Evolutionary conservation across 2,329 filamentous ascomycete species (phyloP), one percentile per base, ranked within the genome.

Genomic region (Penicillium oxalicum): DNA sequence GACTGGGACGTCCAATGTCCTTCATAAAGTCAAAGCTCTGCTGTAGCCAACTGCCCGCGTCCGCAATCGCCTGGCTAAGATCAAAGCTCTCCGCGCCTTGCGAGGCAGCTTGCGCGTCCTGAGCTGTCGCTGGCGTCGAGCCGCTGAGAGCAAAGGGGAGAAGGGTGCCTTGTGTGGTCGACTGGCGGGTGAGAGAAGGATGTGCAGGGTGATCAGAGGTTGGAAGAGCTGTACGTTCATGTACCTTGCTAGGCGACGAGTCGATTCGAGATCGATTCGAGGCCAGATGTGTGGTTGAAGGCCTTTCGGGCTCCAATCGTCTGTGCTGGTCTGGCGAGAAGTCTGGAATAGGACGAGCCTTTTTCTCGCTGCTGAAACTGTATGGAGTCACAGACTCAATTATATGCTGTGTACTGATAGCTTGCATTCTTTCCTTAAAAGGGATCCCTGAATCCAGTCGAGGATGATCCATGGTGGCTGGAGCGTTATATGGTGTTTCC

Each of bases 21-120:
- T 63, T 65, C 46, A 70, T 64, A 18, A 70, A 60, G 50, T 74
- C 70, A 54, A 71, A 74, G 49, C 67, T 72, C 44, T 72, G 63
- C 34, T 66, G 67, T n/a, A 75, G 56, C 62, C 70, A 74, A 51
- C 69, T 74, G 4, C 71, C 71, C 8, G 71, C 62, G 47, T 74
- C 72, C 5, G 67, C 67, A n/a, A 75, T 72, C 1, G 70, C 70
- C 54, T 71, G 67, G 38, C 63, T 69, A 4, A 74, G 62, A 47
- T 73, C 66, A 44, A 74, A 74, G n/a, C 61, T 64, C 8, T 71
- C 67, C 9, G 54, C 48, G 35, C 61, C 63, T 40, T 56, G 50
- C 33, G 53, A 37, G 25, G 46, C 54, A 13, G 61, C 62, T 53
- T 71, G 70, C 4, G 66, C 66, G 47, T 70, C 67, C 45, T 69